A percentile compares a stretch with the other conserved stretches of the same genome.
phyloP scores from a whole-genome alignment of 2,329 filamentous ascomycete genomes.

The Fusarium sp. region DNA sequence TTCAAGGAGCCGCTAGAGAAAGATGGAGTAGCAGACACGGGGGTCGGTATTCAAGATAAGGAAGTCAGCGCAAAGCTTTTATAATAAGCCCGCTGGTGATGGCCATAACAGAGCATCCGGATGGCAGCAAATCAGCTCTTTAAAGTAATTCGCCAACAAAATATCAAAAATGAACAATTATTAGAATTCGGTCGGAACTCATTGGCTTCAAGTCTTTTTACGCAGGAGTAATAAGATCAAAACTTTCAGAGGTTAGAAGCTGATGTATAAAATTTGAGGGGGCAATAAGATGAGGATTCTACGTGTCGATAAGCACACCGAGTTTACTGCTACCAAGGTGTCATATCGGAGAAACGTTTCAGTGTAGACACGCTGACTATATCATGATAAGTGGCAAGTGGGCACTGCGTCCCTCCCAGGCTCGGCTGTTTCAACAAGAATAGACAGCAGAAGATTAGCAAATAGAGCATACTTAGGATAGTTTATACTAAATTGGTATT shows the following conservation, averaged over 20 bases:
- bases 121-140: background rate
- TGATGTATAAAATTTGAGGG: background rate
- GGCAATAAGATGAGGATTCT: background rate
- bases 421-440: no score
- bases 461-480: no score
- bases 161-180: background rate
- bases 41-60: background rate
- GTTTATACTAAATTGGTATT: no score
- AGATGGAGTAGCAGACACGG: background rate
- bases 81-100: background rate
- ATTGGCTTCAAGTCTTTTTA: background rate
- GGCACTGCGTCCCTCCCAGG: no score
- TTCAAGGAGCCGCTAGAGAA: background rate
- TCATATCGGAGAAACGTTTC: background rate
- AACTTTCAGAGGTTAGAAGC: background rate
- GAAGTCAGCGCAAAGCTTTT: background rate
- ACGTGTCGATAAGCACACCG: background rate
- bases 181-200: background rate
- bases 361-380: background rate
- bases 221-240: background rate
- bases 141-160: background rate
- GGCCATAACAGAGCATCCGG: background rate
- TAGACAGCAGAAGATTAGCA: no score
- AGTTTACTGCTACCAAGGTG: background rate
- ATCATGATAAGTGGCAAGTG: no score